phyloP scores from a whole-genome alignment of 306 rosid genomes.

The Glycine tomentella region DNA sequence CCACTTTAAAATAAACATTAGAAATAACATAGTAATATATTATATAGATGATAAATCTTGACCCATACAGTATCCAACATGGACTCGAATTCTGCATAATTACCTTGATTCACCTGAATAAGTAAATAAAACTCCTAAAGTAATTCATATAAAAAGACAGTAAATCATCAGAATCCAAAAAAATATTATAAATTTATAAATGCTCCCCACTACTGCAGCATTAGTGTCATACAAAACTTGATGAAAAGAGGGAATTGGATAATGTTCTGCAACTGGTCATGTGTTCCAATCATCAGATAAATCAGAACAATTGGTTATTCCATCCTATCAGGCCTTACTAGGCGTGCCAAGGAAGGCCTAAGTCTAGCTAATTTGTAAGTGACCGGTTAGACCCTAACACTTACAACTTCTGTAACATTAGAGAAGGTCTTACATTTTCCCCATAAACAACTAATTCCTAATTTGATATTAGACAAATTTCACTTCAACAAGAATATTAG shows the following conservation, averaged over 20 bases:
- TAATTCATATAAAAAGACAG: not conserved
- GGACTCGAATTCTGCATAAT: not conserved
- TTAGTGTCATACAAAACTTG: not conserved
- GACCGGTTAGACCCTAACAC: conserved; percentile 12
- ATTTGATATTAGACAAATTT: conserved; percentile 2
- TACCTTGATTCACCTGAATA: not conserved
- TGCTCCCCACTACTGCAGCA: not conserved
- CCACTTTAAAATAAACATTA: not conserved
- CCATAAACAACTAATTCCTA: not conserved
- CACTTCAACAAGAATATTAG: conserved; percentile 5
- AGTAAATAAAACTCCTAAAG: not conserved
- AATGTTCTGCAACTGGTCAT: not conserved
- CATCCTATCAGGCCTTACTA: not conserved
- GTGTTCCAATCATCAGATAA: conserved; percentile 1
- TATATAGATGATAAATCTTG: not conserved
- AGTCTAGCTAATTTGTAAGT: not conserved
- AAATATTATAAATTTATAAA: not conserved
- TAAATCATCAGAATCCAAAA: not conserved
- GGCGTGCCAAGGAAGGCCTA: not conserved
- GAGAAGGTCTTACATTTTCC: conserved; percentile 9
- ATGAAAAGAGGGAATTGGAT: not conserved
- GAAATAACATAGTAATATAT: not conserved
- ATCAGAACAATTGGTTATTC: not conserved
- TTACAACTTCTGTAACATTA: conserved; percentile 7
- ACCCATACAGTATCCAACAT: not conserved